Percentiles rank a stretch among this genome's conserved stretches.
These are phyloP conservation scores for Candolleomyces eurysporus DNA, from an alignment of 768 basidiomycete species.

Conservation along the genomic window DNA sequence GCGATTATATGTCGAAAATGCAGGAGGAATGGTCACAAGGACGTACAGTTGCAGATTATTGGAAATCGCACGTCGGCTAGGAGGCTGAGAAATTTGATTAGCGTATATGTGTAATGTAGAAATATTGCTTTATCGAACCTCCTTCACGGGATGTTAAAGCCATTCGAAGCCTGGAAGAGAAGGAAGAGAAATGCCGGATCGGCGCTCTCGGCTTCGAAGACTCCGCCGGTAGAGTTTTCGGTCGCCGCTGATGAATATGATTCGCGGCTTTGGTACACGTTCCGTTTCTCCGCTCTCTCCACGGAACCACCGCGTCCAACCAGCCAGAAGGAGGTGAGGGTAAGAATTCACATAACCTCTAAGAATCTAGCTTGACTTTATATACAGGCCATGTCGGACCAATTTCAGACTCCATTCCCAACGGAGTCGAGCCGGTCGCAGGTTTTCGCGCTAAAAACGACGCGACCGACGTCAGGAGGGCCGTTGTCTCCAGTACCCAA, in stretches of 20 bases:
- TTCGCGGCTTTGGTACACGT: no score
- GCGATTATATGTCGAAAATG: conserved; percentile 21
- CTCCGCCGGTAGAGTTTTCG: no score
- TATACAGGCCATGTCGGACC: neutral
- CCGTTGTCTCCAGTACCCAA: neutral
- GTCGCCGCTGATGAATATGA: no score
- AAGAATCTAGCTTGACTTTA: neutral
- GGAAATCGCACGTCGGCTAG: conserved; percentile 11
- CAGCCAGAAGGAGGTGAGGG: neutral
- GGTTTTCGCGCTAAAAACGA: conserved; percentile 2
- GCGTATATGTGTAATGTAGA: no score
- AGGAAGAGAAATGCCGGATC: no score
- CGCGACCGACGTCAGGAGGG: neutral
- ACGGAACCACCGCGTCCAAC: neutral
- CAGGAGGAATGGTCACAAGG: conserved; percentile 17
- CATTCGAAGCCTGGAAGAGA: no score
- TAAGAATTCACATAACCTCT: neutral
- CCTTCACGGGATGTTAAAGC: no score
- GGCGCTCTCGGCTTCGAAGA: no score
- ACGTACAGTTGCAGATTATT: conserved; percentile 22
- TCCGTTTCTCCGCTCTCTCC: no score
- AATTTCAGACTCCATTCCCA: neutral
- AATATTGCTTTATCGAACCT: no score
- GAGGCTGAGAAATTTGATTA: no score
- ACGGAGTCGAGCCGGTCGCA: neutral